Percentiles rank a stretch among this genome's conserved stretches.
phyloP scores from a whole-genome alignment of 345 rosid genomes.

The Toxicodendron radicans region DNA sequence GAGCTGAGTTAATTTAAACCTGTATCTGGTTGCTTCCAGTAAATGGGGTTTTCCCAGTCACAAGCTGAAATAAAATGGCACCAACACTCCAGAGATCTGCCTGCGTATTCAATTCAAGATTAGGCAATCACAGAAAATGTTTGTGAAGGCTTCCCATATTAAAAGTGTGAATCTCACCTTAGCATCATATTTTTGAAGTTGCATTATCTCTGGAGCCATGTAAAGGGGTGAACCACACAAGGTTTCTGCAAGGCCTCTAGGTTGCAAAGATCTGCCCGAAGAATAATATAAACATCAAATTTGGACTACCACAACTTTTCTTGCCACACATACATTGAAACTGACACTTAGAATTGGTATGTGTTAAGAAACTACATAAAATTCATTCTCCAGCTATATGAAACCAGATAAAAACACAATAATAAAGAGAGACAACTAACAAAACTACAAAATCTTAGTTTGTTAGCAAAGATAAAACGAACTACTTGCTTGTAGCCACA shows the following conservation, averaged over 20 bases:
- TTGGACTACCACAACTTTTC: neutral
- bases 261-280: conserved; percentile 78
- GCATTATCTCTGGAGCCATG: conserved; percentile 99
- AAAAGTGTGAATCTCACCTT: conserved; percentile 58
- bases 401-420: neutral
- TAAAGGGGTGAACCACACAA: conserved; percentile 98
- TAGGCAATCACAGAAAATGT: conserved; percentile 25
- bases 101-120: conserved; percentile 58
- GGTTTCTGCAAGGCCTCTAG: conserved; percentile 94
- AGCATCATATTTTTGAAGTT: conserved; percentile 94
- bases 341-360: neutral
- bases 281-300: conserved; percentile 4
- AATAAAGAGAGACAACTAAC: neutral
- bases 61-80: conserved; percentile 92
- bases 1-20: conserved; percentile 38
- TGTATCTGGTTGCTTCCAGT: conserved; percentile 88
- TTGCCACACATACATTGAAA: neutral
- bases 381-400: neutral
- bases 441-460: neutral
- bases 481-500: neutral
- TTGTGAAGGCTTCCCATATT: conserved; percentile 2
- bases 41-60: conserved; percentile 90
- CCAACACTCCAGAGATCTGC: conserved; percentile 99
- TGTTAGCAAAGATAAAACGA: neutral
- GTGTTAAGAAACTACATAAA: neutral